Evolutionary conservation across 2,329 filamentous ascomycete genomes (phyloP).

Genomic region (Daldinia sp.): DNA sequence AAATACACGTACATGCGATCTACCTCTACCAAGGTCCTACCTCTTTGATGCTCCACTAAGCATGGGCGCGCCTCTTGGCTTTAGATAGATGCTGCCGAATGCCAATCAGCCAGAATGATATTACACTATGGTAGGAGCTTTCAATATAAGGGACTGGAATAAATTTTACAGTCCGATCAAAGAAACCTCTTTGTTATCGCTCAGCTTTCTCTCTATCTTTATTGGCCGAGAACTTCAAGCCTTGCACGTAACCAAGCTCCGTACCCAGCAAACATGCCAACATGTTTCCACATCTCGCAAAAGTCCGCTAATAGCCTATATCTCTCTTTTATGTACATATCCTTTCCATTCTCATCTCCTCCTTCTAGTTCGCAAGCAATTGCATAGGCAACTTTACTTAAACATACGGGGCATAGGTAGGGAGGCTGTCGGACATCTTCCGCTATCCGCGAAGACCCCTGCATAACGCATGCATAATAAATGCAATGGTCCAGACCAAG

Average conservation of each 20-base stretch:
- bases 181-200: too few species aligned
- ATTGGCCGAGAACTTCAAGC: conserved; percentile 39
- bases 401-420: conserved; percentile 71
- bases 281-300: conserved; percentile 56
- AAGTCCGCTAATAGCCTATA: conserved; percentile 57
- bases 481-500: conserved; percentile 74
- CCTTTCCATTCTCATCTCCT: conserved; percentile 37
- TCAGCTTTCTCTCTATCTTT: neutral
- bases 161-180: too few species aligned
- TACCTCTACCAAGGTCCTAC: neutral
- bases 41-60: neutral
- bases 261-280: conserved; percentile 61
- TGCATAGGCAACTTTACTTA: conserved; percentile 62
- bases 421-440: conserved; percentile 73
- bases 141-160: too few species aligned
- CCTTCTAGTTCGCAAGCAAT: conserved; percentile 46
- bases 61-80: neutral
- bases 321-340: conserved; percentile 51
- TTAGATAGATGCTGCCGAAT: neutral
- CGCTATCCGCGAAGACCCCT: conserved; percentile 66
- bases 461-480: conserved; percentile 75
- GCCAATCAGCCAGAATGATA: too few species aligned
- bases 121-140: too few species aligned
- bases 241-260: conserved; percentile 57
- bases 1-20: neutral